Conservation (phyloP, 495 filamentous ascomycete species). For the Bathelium albidoporum region DNA sequence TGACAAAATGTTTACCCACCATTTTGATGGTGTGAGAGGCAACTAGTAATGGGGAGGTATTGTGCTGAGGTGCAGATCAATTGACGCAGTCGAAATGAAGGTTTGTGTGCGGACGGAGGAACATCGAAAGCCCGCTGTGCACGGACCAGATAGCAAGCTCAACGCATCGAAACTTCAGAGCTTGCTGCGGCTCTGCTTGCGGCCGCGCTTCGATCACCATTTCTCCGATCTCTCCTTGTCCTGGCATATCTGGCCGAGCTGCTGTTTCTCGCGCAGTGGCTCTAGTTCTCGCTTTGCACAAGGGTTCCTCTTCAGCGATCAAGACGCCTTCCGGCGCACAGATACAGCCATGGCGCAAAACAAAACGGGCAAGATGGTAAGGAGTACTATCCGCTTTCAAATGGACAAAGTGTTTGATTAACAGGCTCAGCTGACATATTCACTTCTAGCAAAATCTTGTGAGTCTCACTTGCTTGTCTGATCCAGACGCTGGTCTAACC, state of each 20-base stretch:
- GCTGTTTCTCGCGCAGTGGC: no score
- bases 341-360: constrained; percentile 56
- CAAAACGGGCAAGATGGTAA: constrained; percentile 99
- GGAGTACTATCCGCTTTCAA: constrained; percentile 33
- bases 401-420: constrained; percentile 39
- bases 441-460: constrained; percentile 83
- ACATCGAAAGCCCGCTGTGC: background rate
- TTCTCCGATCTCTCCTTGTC: no score
- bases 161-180: background rate
- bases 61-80: background rate
- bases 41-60: background rate
- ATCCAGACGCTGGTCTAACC: constrained; percentile 12
- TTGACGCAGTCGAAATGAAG: background rate
- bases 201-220: no score
- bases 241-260: no score
- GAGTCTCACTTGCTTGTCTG: constrained; percentile 36
- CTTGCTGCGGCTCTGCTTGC: background rate
- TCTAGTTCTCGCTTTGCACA: background rate
- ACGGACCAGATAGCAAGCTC: background rate
- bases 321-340: constrained; percentile 61
- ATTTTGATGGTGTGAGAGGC: no score
- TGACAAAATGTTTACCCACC: background rate
- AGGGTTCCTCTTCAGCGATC: background rate
- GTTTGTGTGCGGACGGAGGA: background rate
- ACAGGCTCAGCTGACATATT: constrained; percentile 60